A percentile compares a stretch with the other conserved stretches of the same genome.
phyloP scores from a whole-genome alignment of 192 early-diverging fungal species.

The Chytriomyces hyalinus region DNA sequence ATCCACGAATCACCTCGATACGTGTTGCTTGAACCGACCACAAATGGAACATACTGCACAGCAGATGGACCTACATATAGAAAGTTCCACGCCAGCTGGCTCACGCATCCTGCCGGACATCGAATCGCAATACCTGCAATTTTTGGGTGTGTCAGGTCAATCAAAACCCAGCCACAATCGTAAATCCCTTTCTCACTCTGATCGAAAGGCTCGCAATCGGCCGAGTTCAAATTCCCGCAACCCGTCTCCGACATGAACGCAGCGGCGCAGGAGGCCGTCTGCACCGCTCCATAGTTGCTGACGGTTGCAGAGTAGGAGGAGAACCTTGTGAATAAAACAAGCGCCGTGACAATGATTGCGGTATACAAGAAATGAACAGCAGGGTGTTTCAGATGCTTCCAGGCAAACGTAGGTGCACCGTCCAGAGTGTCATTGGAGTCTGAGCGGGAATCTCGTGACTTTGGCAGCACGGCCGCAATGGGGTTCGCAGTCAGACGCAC shows the following conservation, averaged over 20 bases:
- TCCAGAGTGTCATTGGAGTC: neutral
- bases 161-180: neutral
- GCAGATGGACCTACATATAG: conserved; percentile 4
- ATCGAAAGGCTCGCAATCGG: conserved; percentile 19
- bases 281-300: neutral
- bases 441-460: no score
- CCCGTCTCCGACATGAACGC: conserved; percentile 11
- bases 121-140: conserved; percentile 1
- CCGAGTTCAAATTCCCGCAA: conserved; percentile 14
- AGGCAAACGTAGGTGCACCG: neutral
- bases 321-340: conserved; percentile 18
- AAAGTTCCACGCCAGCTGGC: conserved; percentile 16
- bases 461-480: no score
- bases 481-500: no score
- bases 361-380: conserved; percentile 15
- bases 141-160: neutral
- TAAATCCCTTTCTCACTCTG: neutral
- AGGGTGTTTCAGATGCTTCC: neutral
- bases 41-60: conserved; percentile 36
- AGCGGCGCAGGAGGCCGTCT: neutral
- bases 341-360: neutral
- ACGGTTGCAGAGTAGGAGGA: conserved; percentile 10
- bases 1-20: conserved; percentile 47
- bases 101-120: conserved; percentile 29
- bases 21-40: conserved; percentile 33